Evolutionary conservation across 2,329 filamentous ascomycete species (phyloP).

Genomic region (Meredithiella fracta): DNA sequence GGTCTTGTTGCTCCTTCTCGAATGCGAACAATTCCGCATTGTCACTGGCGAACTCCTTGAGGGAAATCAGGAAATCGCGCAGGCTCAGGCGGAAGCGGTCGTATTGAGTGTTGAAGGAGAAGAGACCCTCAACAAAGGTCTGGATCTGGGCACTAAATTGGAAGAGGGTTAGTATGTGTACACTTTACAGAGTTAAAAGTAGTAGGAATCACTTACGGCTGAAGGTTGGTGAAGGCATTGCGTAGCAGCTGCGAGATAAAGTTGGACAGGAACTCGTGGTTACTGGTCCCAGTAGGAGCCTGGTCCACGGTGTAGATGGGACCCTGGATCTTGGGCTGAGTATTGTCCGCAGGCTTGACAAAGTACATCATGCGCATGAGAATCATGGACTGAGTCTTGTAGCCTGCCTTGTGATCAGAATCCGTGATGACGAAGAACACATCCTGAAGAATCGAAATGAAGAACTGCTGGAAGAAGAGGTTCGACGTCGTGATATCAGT

Average conservation of each 20-base stretch:
- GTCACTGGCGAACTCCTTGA: constrained; percentile 93
- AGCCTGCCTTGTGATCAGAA: constrained; percentile 95
- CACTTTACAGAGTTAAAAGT: not conserved
- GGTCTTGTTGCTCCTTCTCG: constrained; percentile 83
- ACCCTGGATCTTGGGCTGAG: constrained; percentile 70
- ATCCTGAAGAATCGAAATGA: constrained; percentile 85
- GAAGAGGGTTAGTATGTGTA: constrained; percentile 22
- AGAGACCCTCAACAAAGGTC: constrained; percentile 76
- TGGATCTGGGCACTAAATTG: constrained; percentile 60
- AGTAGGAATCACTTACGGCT: constrained; percentile 51
- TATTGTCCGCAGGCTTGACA: constrained; percentile 53
- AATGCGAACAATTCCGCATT: constrained; percentile 87
- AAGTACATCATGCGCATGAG: constrained; percentile 94
- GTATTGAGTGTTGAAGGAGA: constrained; percentile 73
- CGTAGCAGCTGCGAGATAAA: constrained; percentile 75
- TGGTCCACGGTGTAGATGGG: constrained; percentile 79
- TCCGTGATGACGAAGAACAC: constrained; percentile 97
- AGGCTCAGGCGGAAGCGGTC: constrained; percentile 91
- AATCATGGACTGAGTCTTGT: constrained; percentile 93
- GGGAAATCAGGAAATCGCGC: constrained; percentile 89
- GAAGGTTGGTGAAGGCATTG: constrained; percentile 85
- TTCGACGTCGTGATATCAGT: constrained; percentile 73
- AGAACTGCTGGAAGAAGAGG: constrained; percentile 96
- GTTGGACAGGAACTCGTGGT: constrained; percentile 76
- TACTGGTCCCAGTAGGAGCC: constrained; percentile 65